Conservation (phyloP, 176 grass and related monocot genomes). For the Oryza officinalis region DNA sequence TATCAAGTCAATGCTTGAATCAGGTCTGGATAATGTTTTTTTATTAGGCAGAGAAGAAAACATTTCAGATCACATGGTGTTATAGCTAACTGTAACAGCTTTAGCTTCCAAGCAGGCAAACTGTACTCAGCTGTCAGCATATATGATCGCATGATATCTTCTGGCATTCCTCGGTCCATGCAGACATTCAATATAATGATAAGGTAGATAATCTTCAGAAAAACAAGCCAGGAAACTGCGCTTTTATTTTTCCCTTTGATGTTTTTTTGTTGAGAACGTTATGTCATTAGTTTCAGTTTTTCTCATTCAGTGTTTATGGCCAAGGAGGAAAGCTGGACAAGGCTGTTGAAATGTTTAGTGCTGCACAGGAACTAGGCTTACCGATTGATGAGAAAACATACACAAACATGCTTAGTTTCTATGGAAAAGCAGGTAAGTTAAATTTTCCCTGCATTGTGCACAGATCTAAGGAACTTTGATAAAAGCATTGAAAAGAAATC, state of each 20-base stretch:
- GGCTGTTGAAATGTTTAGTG: slow-evolving; percentile 71
- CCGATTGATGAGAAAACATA: slow-evolving; percentile 70
- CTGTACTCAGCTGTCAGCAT: slow-evolving; percentile 66
- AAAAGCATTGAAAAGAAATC: not conserved
- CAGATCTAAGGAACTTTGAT: not conserved
- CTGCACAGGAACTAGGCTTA: slow-evolving; percentile 58
- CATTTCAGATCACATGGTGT: not conserved
- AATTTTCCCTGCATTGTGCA: slow-evolving; percentile 12
- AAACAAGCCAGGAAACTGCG: not conserved
- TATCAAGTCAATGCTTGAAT: slow-evolving; percentile 88
- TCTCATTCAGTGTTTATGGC: slow-evolving; percentile 82
- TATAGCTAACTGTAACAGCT: slow-evolving; percentile 34
- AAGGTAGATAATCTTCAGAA: slow-evolving; percentile 52
- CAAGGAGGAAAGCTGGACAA: slow-evolving; percentile 86
- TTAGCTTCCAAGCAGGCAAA: slow-evolving; percentile 71
- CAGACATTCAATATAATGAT: slow-evolving; percentile 96
- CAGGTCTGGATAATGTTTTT: slow-evolving; percentile 57
- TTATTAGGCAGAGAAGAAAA: slow-evolving; percentile 26
- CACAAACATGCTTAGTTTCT: slow-evolving; percentile 87
- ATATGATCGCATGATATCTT: slow-evolving; percentile 84
- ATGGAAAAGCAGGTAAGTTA: slow-evolving; percentile 78
- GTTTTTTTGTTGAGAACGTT: slow-evolving; percentile 1
- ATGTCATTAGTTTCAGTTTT: slow-evolving; percentile 33
- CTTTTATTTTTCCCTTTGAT: not conserved
- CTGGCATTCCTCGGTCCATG: slow-evolving; percentile 53